Base-by-base conservation (phyloP, 768 basidiomycete species). In the Amanita rubescens region DNA sequence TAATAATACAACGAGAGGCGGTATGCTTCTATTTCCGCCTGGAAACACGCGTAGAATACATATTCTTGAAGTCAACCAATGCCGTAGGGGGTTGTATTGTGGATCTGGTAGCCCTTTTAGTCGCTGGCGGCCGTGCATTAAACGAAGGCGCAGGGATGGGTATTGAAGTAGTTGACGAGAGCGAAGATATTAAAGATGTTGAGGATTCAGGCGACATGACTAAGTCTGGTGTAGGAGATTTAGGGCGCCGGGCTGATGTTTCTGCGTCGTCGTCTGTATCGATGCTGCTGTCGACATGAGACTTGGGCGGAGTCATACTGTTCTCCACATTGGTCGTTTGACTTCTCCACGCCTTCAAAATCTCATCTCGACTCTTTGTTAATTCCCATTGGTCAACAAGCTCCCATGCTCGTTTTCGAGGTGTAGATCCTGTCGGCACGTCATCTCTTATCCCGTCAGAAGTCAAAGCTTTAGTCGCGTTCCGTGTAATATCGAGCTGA, bases 341-440 rank as follows among this genome's bases (percentile, higher is more conserved):
- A n/a, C 5, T 17, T 25, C 72, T 72, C 76, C 79, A 79, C 34
- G 71, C 68, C 39, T 72, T 70, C 44, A 94, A 59, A 25, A 93
- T 66, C 5, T 73, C 70, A 3, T 85, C 80, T 24, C 90, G 79
- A 53, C 69, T 74, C 56, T 79, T 71, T 5, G 88, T 89, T 54
- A 87, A 68, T 38, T 81, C 76, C 88, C 90, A 92, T 47, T 80
- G 68, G 57, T 87, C 85, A 5, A 75, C 72, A 55, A 84, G 84
- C 55, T 84, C 72, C 82, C 86, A 87, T 27, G 68, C 66, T 30
- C 87, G 82, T 71, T 89, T 91, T 43, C 79, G 80, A 33, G 91
- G 91, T 3, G 90, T 93, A 51, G 69, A 69, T 5, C 90, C 90
- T 12, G 84, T 88, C 1, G 86, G 69, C 19, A 69, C 63, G 60